Evolutionary conservation across 164 flowering plant genomes (phyloP), one percentile per base, ranked within the genome.

Genomic region (Saururus chinensis): DNA sequence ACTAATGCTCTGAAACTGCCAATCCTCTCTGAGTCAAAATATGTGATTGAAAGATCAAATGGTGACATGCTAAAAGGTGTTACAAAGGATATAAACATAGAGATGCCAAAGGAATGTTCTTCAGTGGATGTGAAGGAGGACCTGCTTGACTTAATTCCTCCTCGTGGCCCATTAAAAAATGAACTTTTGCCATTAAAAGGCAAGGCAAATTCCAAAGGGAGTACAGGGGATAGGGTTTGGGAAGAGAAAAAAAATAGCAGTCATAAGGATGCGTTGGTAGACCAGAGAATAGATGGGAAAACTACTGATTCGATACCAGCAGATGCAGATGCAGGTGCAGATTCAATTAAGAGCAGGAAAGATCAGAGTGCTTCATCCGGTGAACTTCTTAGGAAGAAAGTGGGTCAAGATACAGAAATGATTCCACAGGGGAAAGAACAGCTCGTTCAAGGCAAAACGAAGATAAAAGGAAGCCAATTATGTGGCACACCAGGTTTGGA

Each of bases 381-480:
- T 26, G 71, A 68, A 66, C 56, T 60, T 66, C 25, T 59, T 22
- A 62, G 53, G 55, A 23, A 61, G 37, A 79, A 70, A 60, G 42
- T 51, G 51, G 67, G 59, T 13, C 65, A 61, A 45, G 61, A 70
- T 53, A 65, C 60, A 56, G 55, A 49, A 26, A 65, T 64, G 20
- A 25, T 51, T 55, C 52, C 64, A 51, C 30, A 8, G 53, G 60
- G 57, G 59, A 76, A 58, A 37, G 76, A 68, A 19, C 66, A 64
- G 19, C 45, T 57, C 19, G 63, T 68, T 26, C 70, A 64, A 51
- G 73, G 73, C 17, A 79, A 74, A 62, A 80, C 63, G 68, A 84
- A 79, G 74, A 72, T 64, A 20, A 81, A 69, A 63, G 76, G 64
- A 55, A 56, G 48, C 51, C 75, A 63, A 64, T 54, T 60, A 66